These are phyloP conservation scores for Mucor saturninus DNA, from an alignment of 371 early-diverging fungal species.

Conservation along the genomic window DNA sequence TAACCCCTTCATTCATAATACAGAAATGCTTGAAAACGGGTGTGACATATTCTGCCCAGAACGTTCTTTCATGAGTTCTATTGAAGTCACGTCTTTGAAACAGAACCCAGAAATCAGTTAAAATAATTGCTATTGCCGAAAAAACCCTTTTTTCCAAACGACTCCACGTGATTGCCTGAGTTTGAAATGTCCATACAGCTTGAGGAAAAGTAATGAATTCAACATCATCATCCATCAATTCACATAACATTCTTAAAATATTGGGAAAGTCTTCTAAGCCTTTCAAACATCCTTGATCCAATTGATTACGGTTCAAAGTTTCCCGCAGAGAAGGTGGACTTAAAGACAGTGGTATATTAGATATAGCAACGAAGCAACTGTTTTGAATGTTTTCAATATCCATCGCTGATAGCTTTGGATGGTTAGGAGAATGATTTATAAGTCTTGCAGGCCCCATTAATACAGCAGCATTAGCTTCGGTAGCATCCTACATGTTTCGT, in stretches of 20 bases:
- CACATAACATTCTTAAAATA: conserved; percentile 7
- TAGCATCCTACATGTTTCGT: conserved; percentile 22
- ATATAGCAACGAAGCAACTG: conserved; percentile 9
- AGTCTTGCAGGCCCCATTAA: conserved; percentile 21
- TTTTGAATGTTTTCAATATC: conserved; percentile 15
- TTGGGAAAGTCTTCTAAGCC: background rate
- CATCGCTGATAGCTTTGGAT: conserved; percentile 11
- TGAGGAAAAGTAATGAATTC: conserved; percentile 8
- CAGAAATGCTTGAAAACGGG: conserved; percentile 19
- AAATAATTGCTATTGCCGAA: conserved; percentile 10
- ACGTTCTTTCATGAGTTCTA: conserved; percentile 16
- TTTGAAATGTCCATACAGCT: conserved; percentile 8
- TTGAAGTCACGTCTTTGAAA: conserved; percentile 12
- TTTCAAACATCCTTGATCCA: conserved; percentile 11
- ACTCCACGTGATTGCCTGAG: conserved; percentile 8
- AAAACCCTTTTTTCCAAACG: conserved; percentile 10
- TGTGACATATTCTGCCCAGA: conserved; percentile 19
- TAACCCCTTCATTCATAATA: conserved; percentile 7
- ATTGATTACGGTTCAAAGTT: conserved; percentile 14
- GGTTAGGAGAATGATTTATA: conserved; percentile 15
- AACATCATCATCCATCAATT: conserved; percentile 13
- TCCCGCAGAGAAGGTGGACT: conserved; percentile 11
- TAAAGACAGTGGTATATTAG: conserved; percentile 7
- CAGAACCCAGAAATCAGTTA: conserved; percentile 24
- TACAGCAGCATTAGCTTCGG: conserved; percentile 4